These are phyloP conservation scores for Plasmopara halstedii DNA, from an alignment of 352 stramenopile species.

Conservation along the genomic window DNA sequence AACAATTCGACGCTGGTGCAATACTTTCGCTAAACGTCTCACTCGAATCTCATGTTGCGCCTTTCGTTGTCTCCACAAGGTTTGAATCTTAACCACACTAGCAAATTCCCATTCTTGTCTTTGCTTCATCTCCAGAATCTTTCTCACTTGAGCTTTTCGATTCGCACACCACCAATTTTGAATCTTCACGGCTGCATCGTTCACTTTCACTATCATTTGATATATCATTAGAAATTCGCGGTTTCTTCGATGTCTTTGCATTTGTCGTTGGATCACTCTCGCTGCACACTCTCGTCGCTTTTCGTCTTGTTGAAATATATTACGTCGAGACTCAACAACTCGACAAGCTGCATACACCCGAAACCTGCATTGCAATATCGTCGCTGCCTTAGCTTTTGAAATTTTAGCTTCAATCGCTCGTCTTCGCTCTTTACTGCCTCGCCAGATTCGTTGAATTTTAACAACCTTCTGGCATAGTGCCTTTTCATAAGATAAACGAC, in stretches of 20 bases:
- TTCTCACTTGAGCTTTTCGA: conserved; percentile 29
- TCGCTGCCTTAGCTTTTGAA: conserved; percentile 33
- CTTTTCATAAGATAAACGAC: conserved; percentile 12
- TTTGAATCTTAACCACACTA: conserved; percentile 44
- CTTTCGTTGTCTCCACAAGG: conserved; percentile 51
- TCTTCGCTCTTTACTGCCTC: conserved; percentile 37
- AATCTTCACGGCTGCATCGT: conserved; percentile 32
- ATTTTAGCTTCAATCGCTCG: conserved; percentile 22
- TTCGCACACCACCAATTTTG: conserved; percentile 48
- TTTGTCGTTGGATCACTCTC: conserved; percentile 29
- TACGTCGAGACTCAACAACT: conserved; percentile 26
- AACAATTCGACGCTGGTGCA: conserved; percentile 25
- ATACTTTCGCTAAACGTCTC: conserved; percentile 31
- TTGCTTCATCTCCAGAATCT: conserved; percentile 31
- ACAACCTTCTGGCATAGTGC: conserved; percentile 25
- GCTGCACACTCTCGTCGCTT: conserved; percentile 36
- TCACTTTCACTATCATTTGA: conserved; percentile 15
- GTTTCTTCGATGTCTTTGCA: conserved; percentile 30
- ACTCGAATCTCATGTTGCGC: conserved; percentile 30
- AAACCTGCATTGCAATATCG: conserved; percentile 52
- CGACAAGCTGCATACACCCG: conserved; percentile 38
- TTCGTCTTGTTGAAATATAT: conserved; percentile 24
- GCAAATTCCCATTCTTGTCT: conserved; percentile 31
- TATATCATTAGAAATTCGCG: conserved; percentile 27
- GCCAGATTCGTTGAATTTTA: conserved; percentile 74